A percentile compares a stretch with the other conserved stretches of the same genome.
These are phyloP conservation scores for Phytopythium helicoides DNA, from an alignment of 352 stramenopile genomes.

Conservation along the genomic window DNA sequence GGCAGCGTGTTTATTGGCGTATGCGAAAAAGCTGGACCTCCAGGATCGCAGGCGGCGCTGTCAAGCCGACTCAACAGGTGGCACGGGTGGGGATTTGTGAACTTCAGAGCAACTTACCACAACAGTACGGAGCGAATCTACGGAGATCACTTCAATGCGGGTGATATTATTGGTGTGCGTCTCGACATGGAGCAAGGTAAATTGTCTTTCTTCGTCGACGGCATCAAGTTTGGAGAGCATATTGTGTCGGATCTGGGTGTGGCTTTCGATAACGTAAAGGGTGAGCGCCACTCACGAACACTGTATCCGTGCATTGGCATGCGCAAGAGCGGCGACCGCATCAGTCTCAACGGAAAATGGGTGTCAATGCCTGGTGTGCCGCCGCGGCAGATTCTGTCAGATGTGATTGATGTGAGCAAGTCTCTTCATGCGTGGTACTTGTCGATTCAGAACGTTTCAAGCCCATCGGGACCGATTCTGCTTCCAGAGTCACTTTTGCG, in stretches of 20 bases:
- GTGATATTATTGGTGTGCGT: conserved; percentile 98
- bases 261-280: conserved; percentile 95
- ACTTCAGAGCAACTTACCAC: conserved; percentile 95
- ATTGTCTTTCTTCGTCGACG: conserved; percentile 98
- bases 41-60: conserved; percentile 70
- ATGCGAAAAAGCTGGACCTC: conserved; percentile 86
- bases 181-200: conserved; percentile 98
- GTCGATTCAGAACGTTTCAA: conserved; percentile 32
- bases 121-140: conserved; percentile 91
- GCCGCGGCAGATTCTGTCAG: conserved; percentile 70
- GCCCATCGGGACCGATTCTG: conserved; percentile 16
- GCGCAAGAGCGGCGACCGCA: conserved; percentile 92
- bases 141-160: conserved; percentile 88
- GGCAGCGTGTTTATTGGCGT: conserved; percentile 98
- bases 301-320: conserved; percentile 97
- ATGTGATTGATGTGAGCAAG: conserved; percentile 89
- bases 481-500: conserved; percentile 58
- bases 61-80: conserved; percentile 85
- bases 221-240: conserved; percentile 99
- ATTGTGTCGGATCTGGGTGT: conserved; percentile 97
- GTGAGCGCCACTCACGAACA: conserved; percentile 78
- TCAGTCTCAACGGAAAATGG: conserved; percentile 96
- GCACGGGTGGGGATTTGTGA: conserved; percentile 96
- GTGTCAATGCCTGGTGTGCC: conserved; percentile 81
- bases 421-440: conserved; percentile 84